Evolutionary conservation across 306 rosid genomes (phyloP), one percentile per base, ranked within the genome.

Genomic region (Dryas alaskensis): DNA sequence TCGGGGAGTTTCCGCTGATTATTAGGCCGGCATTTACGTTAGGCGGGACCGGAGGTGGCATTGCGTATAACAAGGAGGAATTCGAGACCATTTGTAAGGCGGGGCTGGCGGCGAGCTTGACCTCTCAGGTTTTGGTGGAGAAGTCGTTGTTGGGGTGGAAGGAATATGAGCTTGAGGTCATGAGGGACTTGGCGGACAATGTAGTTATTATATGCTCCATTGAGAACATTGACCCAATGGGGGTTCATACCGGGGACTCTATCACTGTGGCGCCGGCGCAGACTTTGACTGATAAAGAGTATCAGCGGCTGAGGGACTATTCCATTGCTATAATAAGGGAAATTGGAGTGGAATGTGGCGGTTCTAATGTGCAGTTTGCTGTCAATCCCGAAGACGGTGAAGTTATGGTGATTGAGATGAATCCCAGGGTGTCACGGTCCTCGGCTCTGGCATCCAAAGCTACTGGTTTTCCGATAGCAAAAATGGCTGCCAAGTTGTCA

Each of bases 391-490:
- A 6, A 3, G 76, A 95, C 42, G 97, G 97, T 3, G 97, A 92
- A 84, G 98, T 95, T 11, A 92, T 95, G 99, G 96, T 95, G 50
- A 92, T 95, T 76, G 99, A 95, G 87, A 95, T 92, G 99, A 95
- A 95, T 73, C 99, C 99, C 0, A 87, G 99, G 82, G 99, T 95
- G 53, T 95, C 98, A 0, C 80, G 99, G 81, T 95, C 98, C 5
- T 95, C 99, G 0, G 99, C 99, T 43, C 73, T 82, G 78, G 99
- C 98, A 0, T 92, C 97, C 2, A 95, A 92, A 86, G 99, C 98
- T 7, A 95, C 99, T 0, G 99, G 99, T 2, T 95, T 95, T 76
- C 99, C 98, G 0, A 95, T 95, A 12, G 99, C 98, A 0, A 95
- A 95, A 70, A 90, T 95, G 99, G 98, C 99, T 0, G 98, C 98